phyloP scores from a whole-genome alignment of 495 filamentous ascomycete species.

The Entonaema liquescens region DNA sequence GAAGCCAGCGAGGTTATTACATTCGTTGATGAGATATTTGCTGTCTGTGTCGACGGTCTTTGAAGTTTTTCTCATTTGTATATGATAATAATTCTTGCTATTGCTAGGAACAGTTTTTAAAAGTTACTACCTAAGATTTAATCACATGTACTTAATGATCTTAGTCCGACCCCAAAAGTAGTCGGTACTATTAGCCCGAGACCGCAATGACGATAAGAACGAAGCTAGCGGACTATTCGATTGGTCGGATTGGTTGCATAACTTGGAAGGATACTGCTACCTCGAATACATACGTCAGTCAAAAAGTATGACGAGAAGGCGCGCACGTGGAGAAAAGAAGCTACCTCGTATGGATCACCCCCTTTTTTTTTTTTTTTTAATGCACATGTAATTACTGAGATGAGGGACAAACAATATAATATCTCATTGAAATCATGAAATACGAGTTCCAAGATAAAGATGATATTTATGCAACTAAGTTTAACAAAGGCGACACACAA shows the following conservation, averaged over 20 bases:
- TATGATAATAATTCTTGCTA: not conserved
- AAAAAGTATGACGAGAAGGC: conserved; percentile 16
- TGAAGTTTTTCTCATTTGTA: conserved; percentile 1
- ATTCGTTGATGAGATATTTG: conserved; percentile 54
- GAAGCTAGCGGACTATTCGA: not conserved
- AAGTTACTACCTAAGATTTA: not conserved
- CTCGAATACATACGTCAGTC: conserved; percentile 1
- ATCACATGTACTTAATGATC: not conserved
- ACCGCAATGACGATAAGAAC: not conserved
- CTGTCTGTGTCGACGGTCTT: conserved; percentile 43
- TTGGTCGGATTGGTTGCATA: not conserved
- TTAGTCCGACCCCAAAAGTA: not conserved
- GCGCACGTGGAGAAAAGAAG: conserved; percentile 35
- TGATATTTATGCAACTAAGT: not conserved
- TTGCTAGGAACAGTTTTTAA: not conserved
- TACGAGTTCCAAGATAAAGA: not conserved
- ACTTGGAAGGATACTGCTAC: conserved; percentile 1
- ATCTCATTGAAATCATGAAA: not conserved
- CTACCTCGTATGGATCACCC: conserved; percentile 32
- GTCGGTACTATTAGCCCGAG: not conserved
- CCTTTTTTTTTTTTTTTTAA: conserved; percentile 10
- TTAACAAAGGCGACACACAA: not conserved
- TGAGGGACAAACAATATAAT: not conserved
- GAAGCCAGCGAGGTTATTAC: conserved; percentile 45
- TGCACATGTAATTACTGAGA: conserved; percentile 26